phyloP scores from a whole-genome alignment of 2,329 filamentous ascomycete genomes.

The Calonectria naviculata region DNA sequence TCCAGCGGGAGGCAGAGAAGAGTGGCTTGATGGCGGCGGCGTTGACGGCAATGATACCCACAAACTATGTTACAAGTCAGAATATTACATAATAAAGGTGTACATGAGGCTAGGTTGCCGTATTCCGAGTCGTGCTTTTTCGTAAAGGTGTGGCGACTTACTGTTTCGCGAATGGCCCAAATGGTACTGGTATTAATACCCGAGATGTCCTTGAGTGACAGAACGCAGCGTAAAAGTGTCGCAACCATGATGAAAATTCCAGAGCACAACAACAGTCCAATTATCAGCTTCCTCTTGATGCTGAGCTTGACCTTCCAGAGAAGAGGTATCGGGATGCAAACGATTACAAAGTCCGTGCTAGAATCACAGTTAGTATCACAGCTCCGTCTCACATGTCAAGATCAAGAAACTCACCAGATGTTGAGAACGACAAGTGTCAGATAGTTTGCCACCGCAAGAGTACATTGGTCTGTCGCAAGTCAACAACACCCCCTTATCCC shows the following conservation, averaged over 20 bases:
- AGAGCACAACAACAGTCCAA: slow-evolving; percentile 53
- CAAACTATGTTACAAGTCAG: slow-evolving; percentile 45
- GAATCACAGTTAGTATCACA: slow-evolving; percentile 3
- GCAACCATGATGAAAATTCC: slow-evolving; percentile 57
- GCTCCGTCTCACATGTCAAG: neutral
- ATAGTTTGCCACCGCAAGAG: slow-evolving; percentile 50
- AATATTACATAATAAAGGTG: too few relatives aligned
- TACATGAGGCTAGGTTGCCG: neutral
- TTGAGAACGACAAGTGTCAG: slow-evolving; percentile 50
- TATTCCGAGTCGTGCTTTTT: too few relatives aligned
- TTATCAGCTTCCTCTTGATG: slow-evolving; percentile 50
- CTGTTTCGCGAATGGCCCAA: slow-evolving; percentile 56
- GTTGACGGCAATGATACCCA: slow-evolving; percentile 56
- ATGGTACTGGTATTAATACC: slow-evolving; percentile 52
- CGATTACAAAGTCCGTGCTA: slow-evolving; percentile 53
- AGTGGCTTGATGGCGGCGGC: slow-evolving; percentile 54
- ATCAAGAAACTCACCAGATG: slow-evolving; percentile 41
- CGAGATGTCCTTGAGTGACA: slow-evolving; percentile 49
- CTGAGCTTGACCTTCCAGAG: slow-evolving; percentile 52
- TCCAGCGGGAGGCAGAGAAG: slow-evolving; percentile 47
- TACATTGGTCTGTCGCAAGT: slow-evolving; percentile 44
- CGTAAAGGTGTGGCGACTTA: slow-evolving; percentile 22
- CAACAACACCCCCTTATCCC: neutral
- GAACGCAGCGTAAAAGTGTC: slow-evolving; percentile 53
- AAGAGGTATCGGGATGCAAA: slow-evolving; percentile 53